These are phyloP conservation scores for Pseudonectria foliicola DNA, from an alignment of 2,329 filamentous ascomycete species.

Conservation along the genomic window DNA sequence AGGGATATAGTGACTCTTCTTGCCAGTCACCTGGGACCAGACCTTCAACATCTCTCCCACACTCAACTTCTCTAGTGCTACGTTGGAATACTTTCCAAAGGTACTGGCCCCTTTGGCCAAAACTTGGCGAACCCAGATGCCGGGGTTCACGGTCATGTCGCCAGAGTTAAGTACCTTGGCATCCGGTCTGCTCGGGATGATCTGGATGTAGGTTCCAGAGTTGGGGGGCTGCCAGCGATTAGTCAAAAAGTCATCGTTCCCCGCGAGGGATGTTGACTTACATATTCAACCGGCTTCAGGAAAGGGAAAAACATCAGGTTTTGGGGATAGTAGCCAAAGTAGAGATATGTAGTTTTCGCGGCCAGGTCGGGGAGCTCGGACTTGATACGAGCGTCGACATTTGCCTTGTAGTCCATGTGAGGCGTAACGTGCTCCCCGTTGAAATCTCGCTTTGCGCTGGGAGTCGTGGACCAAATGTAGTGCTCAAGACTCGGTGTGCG, in stretches of 20 bases:
- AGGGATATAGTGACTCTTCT: conserved; percentile 4
- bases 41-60: conserved; percentile 3
- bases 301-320: conserved; percentile 5
- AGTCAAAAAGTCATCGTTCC: too few relatives aligned
- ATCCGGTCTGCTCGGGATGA: conserved; percentile 2
- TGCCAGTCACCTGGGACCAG: conserved; percentile 5
- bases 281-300: conserved; percentile 5
- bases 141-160: conserved; percentile 4
- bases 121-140: conserved; percentile 3
- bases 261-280: background rate
- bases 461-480: conserved; percentile 5
- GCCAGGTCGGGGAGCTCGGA: conserved; percentile 4
- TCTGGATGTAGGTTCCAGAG: conserved; percentile 4
- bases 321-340: conserved; percentile 5
- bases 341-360: conserved; percentile 3
- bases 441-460: conserved; percentile 1
- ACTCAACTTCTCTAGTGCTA: conserved; percentile 4
- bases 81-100: conserved; percentile 3
- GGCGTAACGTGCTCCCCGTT: conserved; percentile 4
- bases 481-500: conserved; percentile 3
- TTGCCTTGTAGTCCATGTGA: conserved; percentile 9
- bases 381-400: conserved; percentile 6
- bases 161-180: conserved; percentile 4
- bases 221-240: background rate
- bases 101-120: conserved; percentile 2